Conservation (phyloP, 768 basidiomycete genomes). For the Lyophyllum atratum region DNA sequence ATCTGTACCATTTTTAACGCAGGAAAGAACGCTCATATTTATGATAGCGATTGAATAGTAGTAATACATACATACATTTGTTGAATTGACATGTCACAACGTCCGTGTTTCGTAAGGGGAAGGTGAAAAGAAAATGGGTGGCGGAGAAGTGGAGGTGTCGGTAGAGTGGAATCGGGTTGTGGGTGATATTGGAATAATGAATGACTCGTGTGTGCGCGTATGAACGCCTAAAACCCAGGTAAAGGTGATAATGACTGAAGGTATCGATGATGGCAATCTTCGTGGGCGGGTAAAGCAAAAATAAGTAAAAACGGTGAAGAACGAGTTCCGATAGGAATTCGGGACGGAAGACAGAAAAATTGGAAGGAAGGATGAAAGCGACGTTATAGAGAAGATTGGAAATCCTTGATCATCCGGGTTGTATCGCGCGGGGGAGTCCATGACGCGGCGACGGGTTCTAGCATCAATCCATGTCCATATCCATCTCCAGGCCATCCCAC, state of each 20-base stretch:
- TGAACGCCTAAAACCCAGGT: slow-evolving; percentile 5
- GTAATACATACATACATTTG: slow-evolving; percentile 30
- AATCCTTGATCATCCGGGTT: background rate
- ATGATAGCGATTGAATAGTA: slow-evolving; percentile 21
- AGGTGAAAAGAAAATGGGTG: background rate
- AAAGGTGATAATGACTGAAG: slow-evolving; percentile 7
- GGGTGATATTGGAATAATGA: background rate
- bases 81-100: slow-evolving; percentile 11
- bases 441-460: background rate
- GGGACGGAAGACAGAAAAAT: background rate
- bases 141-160: background rate
- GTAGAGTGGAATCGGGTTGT: background rate
- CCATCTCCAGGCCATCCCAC: slow-evolving; percentile 73
- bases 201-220: slow-evolving; percentile 8
- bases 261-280: slow-evolving; percentile 4
- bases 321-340: background rate
- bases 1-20: slow-evolving; percentile 5
- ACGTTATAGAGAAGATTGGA: slow-evolving; percentile 2
- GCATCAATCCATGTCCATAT: slow-evolving; percentile 66
- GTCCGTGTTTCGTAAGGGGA: slow-evolving; percentile 14
- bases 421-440: background rate
- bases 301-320: background rate
- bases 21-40: slow-evolving; percentile 3
- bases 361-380: slow-evolving; percentile 10
- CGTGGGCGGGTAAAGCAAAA: slow-evolving; percentile 2